Conservation (phyloP, 257 asterid species). For the Paraleonurus japonicus region DNA sequence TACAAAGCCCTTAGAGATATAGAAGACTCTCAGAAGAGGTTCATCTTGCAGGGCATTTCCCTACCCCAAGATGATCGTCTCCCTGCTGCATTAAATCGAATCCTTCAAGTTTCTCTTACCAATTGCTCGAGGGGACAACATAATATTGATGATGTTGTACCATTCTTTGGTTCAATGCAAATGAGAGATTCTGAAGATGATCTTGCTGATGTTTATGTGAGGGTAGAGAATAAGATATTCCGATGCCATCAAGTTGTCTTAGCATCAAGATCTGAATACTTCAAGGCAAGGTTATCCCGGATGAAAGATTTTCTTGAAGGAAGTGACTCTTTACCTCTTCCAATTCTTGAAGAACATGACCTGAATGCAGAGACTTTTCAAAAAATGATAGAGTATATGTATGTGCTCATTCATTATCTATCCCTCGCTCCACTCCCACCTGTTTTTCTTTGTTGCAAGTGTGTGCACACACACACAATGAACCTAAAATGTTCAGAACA, state of each 20-base stretch:
- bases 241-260: slow-evolving; percentile 88
- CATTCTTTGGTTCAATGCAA: slow-evolving; percentile 40
- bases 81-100: slow-evolving; percentile 65
- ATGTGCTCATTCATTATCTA: slow-evolving; percentile 30
- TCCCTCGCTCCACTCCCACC: slow-evolving; percentile 10
- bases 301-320: slow-evolving; percentile 65
- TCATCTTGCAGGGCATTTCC: slow-evolving; percentile 81
- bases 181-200: slow-evolving; percentile 50
- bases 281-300: slow-evolving; percentile 84
- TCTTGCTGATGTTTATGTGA: slow-evolving; percentile 83
- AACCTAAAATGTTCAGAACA: background rate
- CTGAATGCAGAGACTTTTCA: slow-evolving; percentile 69
- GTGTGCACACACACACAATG: background rate
- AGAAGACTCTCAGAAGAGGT: slow-evolving; percentile 90
- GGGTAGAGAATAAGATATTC: slow-evolving; percentile 61
- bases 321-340: slow-evolving; percentile 52
- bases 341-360: slow-evolving; percentile 87
- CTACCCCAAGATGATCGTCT: slow-evolving; percentile 88
- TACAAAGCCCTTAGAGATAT: slow-evolving; percentile 69
- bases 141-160: slow-evolving; percentile 40
- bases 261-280: slow-evolving; percentile 92
- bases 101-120: slow-evolving; percentile 67
- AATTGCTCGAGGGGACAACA: slow-evolving; percentile 45
- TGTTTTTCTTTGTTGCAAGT: slow-evolving; percentile 1
- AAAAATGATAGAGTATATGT: slow-evolving; percentile 95